phyloP scores from a whole-genome alignment of 306 rosid genomes.

The Citrullus mucosospermus region DNA sequence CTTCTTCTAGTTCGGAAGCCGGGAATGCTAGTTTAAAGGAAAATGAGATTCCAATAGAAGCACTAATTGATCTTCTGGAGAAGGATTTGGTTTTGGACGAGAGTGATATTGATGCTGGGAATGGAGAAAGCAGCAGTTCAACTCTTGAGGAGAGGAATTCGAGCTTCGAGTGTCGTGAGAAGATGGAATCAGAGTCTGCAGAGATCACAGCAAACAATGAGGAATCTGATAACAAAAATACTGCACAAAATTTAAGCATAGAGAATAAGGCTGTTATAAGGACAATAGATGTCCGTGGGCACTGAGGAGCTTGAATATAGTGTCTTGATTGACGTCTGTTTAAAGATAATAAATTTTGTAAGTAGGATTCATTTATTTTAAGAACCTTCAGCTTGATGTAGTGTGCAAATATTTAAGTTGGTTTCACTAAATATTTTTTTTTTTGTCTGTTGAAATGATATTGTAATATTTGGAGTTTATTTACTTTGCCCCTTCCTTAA shows the following conservation, averaged over 20 bases:
- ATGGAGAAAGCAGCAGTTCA: conserved; percentile 11
- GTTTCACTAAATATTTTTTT: background rate
- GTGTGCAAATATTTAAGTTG: background rate
- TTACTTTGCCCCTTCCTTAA: background rate
- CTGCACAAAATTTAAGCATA: conserved; percentile 19
- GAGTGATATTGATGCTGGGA: conserved; percentile 27
- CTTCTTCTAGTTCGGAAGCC: conserved; percentile 24
- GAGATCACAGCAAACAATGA: background rate
- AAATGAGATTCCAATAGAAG: conserved; percentile 5
- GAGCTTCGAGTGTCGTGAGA: conserved; percentile 15
- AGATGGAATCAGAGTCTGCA: conserved; percentile 15
- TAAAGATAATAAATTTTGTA: conserved; percentile 9
- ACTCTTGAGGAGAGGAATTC: conserved; percentile 18
- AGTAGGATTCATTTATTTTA: background rate
- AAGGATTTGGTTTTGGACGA: conserved; percentile 35
- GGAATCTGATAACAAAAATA: conserved; percentile 5
- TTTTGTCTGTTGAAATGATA: background rate
- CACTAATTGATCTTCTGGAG: conserved; percentile 13
- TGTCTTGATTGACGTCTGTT: conserved; percentile 3
- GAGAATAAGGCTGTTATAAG: conserved; percentile 46
- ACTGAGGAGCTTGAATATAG: conserved; percentile 4
- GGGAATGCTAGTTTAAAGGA: conserved; percentile 17
- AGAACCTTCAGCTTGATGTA: background rate
- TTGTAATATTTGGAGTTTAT: background rate
- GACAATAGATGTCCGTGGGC: conserved; percentile 19